Base-by-base conservation (phyloP, 306 rosid species). In the Potentilla sterilis region DNA sequence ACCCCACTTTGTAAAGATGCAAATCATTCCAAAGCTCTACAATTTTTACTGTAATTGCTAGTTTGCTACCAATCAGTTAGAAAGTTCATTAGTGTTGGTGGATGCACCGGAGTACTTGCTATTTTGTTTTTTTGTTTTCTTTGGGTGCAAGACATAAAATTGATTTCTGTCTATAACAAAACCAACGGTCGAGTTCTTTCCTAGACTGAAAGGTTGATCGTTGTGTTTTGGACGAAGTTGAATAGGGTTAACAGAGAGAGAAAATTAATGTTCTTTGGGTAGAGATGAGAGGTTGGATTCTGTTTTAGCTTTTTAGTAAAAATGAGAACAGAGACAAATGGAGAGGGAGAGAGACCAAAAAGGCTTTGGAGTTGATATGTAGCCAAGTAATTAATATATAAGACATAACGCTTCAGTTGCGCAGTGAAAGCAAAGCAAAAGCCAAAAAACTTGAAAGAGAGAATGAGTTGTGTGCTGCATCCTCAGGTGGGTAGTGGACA, bases 401-500 rank as follows among this genome's bases (percentile, higher is more conserved):
- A 52, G 24, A 52, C 58, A 19, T n/a, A 52, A 52, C 3, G 9
- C 21, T 19, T 51, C 57, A 54, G 12, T n/a, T 54, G 59, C n/a
- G 28, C 7, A 19, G 28, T 54, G 58, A 52, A 52, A 7, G 1
- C 57, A 51, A 51, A 49, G 55, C 9, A 6, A 18, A 6, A 21
- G 5, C 4, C 12, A 24, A 3, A 4, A 8, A 1, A 37, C 40
- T 37, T 37, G 55, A 52, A 52, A 54, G 34, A 14, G 57, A 67
- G 2, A 55, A 82, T 82, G 85, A 73, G 70, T 58, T 52, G 46
- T 63, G 42, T 34, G 43, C 43, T 34, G 10, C 68, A 5, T 16
- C 41, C 37, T 32, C 74, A 42, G 24, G 52, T 32, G 64, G 46
- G 34, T 37, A 72, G 75, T 65, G 67, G 79, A 41, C 47, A 67